phyloP scores from a whole-genome alignment of 352 stramenopile species.

The Pseudoperonospora humuli region DNA sequence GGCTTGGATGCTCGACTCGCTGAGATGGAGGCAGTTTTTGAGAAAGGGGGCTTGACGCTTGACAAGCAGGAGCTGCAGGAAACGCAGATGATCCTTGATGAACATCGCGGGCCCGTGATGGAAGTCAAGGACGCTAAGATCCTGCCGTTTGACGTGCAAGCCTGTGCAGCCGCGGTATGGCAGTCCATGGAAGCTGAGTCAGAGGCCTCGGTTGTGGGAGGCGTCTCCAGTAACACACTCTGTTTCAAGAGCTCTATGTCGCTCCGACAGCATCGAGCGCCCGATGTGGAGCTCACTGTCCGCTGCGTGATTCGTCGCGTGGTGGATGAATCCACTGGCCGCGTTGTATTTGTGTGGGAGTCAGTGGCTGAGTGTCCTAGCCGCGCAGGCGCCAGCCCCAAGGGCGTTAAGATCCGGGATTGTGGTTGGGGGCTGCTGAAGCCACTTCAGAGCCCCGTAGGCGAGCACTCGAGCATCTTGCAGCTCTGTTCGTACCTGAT shows the following conservation, averaged over 20 bases:
- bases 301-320: constrained; percentile 37
- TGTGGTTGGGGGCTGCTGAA: constrained; percentile 44
- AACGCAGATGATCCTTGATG: constrained; percentile 45
- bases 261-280: constrained; percentile 27
- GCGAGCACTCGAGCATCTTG: constrained; percentile 38
- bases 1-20: constrained; percentile 26
- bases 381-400: constrained; percentile 15
- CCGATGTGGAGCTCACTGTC: constrained; percentile 28
- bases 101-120: constrained; percentile 36
- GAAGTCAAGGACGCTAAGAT: constrained; percentile 45
- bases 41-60: constrained; percentile 26
- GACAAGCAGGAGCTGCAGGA: constrained; percentile 41
- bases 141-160: constrained; percentile 36
- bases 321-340: constrained; percentile 19
- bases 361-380: constrained; percentile 32
- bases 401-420: constrained; percentile 38
- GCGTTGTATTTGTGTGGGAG: constrained; percentile 47
- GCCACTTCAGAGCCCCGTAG: constrained; percentile 14
- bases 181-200: constrained; percentile 28
- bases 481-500: constrained; percentile 50
- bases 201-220: constrained; percentile 19
- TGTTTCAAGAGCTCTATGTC: constrained; percentile 34
- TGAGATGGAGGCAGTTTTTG: constrained; percentile 36
- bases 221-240: constrained; percentile 23
- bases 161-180: constrained; percentile 29